Conservation (phyloP, 805 yeast species). For the Lipomyces yamanashiensis region DNA sequence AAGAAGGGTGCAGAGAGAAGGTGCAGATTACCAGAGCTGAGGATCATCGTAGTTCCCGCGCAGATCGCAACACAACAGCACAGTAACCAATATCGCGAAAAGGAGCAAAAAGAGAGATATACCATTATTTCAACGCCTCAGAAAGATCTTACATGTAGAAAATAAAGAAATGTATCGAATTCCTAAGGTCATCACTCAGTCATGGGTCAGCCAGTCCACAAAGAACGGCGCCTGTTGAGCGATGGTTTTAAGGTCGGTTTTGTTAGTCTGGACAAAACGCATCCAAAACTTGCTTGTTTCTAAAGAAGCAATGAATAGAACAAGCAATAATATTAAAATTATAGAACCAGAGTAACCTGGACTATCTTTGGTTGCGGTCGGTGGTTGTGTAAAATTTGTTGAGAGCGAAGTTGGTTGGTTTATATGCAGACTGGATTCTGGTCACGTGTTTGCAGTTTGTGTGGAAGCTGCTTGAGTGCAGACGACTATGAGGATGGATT, state of each 20-base stretch:
- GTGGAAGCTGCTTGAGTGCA: too few relatives aligned
- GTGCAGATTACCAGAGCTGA: constrained; percentile 35
- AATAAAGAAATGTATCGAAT: constrained; percentile 30
- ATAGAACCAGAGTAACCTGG: too few relatives aligned
- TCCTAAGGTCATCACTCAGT: constrained; percentile 38
- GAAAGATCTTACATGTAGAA: not conserved
- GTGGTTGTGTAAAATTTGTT: too few relatives aligned
- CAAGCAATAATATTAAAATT: too few relatives aligned
- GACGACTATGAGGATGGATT: too few relatives aligned
- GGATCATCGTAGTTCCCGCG: constrained; percentile 9
- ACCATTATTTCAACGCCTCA: not conserved
- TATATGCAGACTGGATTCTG: too few relatives aligned
- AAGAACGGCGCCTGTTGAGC: constrained; percentile 37
- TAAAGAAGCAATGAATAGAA: not conserved
- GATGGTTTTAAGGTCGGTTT: constrained; percentile 38
- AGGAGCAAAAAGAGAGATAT: not conserved
- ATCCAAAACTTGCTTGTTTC: not conserved
- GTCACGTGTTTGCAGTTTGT: too few relatives aligned
- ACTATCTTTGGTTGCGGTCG: too few relatives aligned
- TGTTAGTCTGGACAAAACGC: constrained; percentile 1
- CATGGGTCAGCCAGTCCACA: constrained; percentile 37
- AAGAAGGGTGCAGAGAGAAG: not conserved
- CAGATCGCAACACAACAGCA: not conserved
- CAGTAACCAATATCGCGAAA: not conserved
- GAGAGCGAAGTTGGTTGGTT: too few relatives aligned